Base-by-base conservation (phyloP, 306 rosid species). In the Ochetophila trinervis region DNA sequence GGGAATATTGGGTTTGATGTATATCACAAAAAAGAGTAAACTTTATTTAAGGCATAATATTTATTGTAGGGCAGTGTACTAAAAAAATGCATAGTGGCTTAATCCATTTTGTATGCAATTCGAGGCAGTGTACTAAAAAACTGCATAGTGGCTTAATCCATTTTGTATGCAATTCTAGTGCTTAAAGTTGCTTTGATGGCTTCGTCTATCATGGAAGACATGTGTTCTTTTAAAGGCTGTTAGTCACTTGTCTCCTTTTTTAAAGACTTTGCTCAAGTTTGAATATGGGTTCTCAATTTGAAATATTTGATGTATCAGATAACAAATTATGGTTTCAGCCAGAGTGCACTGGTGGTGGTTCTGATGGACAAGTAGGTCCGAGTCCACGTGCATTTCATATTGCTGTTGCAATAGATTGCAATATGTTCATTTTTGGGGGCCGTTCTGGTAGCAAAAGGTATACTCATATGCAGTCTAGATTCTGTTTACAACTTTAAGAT, bases 371-470 rank as follows among this genome's bases (percentile, higher is more conserved):
- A 71, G 95, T 89, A 57, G 96, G 94, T 66, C 97, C 97, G 42
- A 81, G 86, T 62, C 88, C 97, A 21, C 91, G 97, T 63, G 95
- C 98, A 32, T 93, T 93, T 77, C 97, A 93, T 60, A 73, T 89
- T 57, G 96, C 98, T 2, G 91, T 89, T 79, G 67, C 96, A 45
- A 93, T 89, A 74, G 98, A 89, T 73, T 93, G 98, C 69, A 93
- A 89, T 75, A 87, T 93, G 98, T 93, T 93, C 77, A 74, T 93
- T 65, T 93, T 93, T 84, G 98, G 98, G 12, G 98, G 98, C 20
- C 97, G 98, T 61, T 83, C n/a, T 20, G 95, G 86, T 34, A 69
- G 86, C 77, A 84, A 85, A 70, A 87, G 97, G 97, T 92, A 35
- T 60, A 78, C 63, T 44, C 34, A 44, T 45, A 17, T 57, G 36